These are phyloP conservation scores for Pulveroboletus sp. DNA, from an alignment of 1,284 basidiomycete species.

Conservation along the genomic window DNA sequence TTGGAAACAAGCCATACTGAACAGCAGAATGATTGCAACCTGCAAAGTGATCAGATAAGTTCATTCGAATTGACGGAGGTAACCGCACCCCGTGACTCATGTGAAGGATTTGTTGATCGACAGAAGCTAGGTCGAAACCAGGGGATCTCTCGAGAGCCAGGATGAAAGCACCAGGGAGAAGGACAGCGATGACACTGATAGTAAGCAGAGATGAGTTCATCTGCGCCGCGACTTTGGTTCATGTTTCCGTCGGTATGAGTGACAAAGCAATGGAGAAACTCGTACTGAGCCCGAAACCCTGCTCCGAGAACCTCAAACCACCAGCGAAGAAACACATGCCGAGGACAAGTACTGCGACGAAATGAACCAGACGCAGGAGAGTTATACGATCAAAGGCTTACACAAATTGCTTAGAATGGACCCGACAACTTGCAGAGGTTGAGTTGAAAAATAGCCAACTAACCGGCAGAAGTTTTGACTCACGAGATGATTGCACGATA, in stretches of 20 bases:
- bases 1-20: constrained; percentile 49
- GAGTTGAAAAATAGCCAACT: constrained; percentile 32
- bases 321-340: constrained; percentile 83
- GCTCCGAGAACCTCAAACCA: constrained; percentile 71
- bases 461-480: constrained; percentile 36
- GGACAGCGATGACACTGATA: constrained; percentile 75
- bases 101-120: constrained; percentile 55
- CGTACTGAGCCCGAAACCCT: constrained; percentile 69
- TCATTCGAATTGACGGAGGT: not conserved
- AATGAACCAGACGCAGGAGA: not conserved
- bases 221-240: constrained; percentile 62
- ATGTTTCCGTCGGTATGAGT: constrained; percentile 3
- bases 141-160: constrained; percentile 37
- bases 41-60: constrained; percentile 29
- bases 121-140: constrained; percentile 39
- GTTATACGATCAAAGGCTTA: constrained; percentile 35
- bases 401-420: constrained; percentile 77
- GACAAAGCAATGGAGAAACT: not conserved
- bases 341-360: constrained; percentile 61
- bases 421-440: constrained; percentile 58
- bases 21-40: constrained; percentile 76
- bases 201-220: constrained; percentile 79
- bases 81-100: constrained; percentile 74
- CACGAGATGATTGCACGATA: constrained; percentile 81
- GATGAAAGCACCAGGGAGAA: constrained; percentile 71